These are phyloP conservation scores for Pulveroboletus sp. DNA, from an alignment of 768 basidiomycete genomes.

Conservation along the genomic window DNA sequence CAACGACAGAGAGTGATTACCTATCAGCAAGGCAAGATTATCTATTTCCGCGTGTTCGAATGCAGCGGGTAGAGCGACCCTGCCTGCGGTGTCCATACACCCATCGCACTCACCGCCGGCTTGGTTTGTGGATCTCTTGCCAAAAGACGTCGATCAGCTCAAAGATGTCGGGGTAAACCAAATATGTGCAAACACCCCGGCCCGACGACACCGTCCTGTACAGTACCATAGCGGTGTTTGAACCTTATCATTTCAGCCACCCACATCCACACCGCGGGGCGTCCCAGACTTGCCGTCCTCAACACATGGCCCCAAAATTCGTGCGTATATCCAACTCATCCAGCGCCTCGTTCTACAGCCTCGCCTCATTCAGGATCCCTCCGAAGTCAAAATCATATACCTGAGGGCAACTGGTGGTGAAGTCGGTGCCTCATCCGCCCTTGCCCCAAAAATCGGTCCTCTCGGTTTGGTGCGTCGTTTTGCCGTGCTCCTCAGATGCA, in stretches of 20 bases:
- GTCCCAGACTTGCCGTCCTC: conserved; percentile 12
- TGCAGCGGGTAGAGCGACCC: conserved; percentile 73
- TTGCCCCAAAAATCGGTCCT: conserved; percentile 99
- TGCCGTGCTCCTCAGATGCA: not conserved
- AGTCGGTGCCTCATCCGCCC: conserved; percentile 96
- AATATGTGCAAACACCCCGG: conserved; percentile 36
- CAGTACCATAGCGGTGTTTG: conserved; percentile 47
- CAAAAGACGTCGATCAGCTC: not conserved
- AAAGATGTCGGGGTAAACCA: conserved; percentile 16
- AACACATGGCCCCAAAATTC: conserved; percentile 73
- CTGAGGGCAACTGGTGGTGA: conserved; percentile 98
- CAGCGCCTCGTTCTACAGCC: not conserved
- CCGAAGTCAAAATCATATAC: conserved; percentile 98
- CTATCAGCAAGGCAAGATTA: conserved; percentile 81
- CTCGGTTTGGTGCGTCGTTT: conserved; percentile 82
- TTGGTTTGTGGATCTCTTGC: conserved; percentile 21
- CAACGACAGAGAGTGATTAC: conserved; percentile 40
- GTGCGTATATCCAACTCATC: conserved; percentile 35
- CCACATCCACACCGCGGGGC: not conserved
- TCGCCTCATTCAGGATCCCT: conserved; percentile 70
- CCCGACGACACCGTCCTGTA: conserved; percentile 40
- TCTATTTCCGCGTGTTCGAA: conserved; percentile 86
- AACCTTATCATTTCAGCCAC: conserved; percentile 48
- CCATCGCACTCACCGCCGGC: conserved; percentile 58
- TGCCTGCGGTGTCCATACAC: conserved; percentile 68